Conservation (phyloP, 164 flowering plant genomes). For the Tinospora cordifolia region DNA sequence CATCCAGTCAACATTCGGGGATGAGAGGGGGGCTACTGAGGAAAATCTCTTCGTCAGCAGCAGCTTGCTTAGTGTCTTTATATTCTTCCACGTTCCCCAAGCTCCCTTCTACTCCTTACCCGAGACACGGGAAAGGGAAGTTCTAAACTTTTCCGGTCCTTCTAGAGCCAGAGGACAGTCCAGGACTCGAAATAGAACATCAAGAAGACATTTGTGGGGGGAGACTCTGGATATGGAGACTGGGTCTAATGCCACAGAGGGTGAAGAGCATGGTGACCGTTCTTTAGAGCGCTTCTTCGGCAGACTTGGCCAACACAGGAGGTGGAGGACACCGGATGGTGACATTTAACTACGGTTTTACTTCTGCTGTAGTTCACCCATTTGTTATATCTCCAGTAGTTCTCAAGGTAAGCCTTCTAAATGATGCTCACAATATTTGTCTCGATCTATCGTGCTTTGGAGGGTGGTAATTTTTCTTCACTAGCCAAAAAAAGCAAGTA, state of each 20-base stretch:
- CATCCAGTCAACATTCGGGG: conserved; percentile 57
- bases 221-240: conserved; percentile 33
- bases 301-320: background rate
- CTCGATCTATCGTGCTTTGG: background rate
- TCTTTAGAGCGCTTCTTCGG: background rate
- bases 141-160: no score
- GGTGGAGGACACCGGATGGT: background rate
- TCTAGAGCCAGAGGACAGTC: conserved; percentile 52
- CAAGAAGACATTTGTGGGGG: conserved; percentile 48
- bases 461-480: background rate
- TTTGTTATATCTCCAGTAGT: background rate
- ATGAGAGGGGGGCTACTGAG: conserved; percentile 29
- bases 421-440: background rate
- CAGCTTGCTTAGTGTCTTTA: conserved; percentile 52
- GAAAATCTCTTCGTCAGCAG: conserved; percentile 30
- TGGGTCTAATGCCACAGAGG: conserved; percentile 38
- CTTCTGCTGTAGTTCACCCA: no score
- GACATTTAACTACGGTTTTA: background rate
- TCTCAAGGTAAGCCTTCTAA: background rate
- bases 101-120: conserved; percentile 1
- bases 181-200: conserved; percentile 42
- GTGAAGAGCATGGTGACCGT: conserved; percentile 33
- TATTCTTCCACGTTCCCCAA: conserved; percentile 39
- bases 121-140: conserved; percentile 28
- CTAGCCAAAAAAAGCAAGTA: background rate